phyloP scores from a whole-genome alignment of 1,284 basidiomycete genomes.

The Microbotryum intermedium region DNA sequence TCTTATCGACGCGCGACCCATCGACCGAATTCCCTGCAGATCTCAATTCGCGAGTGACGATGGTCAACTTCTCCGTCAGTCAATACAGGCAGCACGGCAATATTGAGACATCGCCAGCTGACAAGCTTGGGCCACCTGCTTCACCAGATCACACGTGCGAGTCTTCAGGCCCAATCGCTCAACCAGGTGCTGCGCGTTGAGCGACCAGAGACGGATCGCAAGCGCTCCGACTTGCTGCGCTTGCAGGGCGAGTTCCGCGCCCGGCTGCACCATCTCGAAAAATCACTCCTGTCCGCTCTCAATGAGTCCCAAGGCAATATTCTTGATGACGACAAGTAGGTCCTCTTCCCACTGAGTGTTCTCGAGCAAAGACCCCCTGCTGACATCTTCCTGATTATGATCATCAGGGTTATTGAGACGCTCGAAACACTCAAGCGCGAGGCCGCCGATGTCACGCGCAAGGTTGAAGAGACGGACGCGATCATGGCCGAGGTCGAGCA shows the following conservation, averaged over 20 bases:
- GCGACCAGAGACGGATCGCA: conserved; percentile 90
- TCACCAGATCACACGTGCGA: conserved; percentile 62
- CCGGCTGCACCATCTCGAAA: conserved; percentile 84
- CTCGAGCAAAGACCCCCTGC: background rate
- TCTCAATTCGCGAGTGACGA: conserved; percentile 96
- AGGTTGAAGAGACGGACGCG: conserved; percentile 94
- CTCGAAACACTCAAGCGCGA: conserved; percentile 94
- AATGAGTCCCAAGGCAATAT: conserved; percentile 97
- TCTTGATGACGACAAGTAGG: conserved; percentile 84
- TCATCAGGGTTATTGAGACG: conserved; percentile 70
- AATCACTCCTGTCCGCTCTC: conserved; percentile 84
- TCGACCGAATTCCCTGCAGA: conserved; percentile 97
- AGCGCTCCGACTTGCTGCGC: conserved; percentile 96
- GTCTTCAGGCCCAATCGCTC: conserved; percentile 93
- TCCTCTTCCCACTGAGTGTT: background rate
- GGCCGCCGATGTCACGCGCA: conserved; percentile 89
- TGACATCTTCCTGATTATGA: background rate
- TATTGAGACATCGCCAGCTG: background rate
- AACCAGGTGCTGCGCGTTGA: conserved; percentile 96
- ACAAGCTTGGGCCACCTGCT: too few species aligned
- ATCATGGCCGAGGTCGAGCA: conserved; percentile 95
- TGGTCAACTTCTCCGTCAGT: conserved; percentile 97
- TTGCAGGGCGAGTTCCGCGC: conserved; percentile 96
- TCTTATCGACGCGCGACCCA: conserved; percentile 93
- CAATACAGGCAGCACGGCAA: background rate